Conservation (phyloP, 2,329 filamentous ascomycete species). For the Colletotrichum karsti region DNA sequence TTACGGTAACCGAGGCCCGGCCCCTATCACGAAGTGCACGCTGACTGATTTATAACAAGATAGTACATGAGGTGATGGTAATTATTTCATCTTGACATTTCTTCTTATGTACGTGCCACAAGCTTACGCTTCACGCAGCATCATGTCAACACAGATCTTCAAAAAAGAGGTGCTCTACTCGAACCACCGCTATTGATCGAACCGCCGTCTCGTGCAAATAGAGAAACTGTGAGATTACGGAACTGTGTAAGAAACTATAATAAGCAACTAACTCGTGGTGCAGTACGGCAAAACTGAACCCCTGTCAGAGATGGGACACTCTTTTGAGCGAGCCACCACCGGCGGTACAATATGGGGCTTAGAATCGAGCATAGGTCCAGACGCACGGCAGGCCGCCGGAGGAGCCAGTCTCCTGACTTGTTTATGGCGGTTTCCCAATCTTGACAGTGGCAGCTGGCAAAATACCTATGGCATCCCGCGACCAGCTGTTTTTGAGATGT, state of each 20-base stretch:
- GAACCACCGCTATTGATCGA: too few species aligned
- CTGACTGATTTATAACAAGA: too few species aligned
- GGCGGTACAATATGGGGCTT: background rate
- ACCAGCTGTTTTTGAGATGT: background rate
- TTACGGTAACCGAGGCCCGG: too few species aligned
- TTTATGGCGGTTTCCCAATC: too few species aligned
- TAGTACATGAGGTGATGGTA: background rate
- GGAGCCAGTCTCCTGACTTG: background rate
- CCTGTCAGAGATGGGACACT: background rate
- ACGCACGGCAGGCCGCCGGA: background rate
- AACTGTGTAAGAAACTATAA: too few species aligned
- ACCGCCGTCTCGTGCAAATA: background rate
- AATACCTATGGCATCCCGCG: too few species aligned
- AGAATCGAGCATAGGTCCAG: background rate
- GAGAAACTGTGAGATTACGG: background rate
- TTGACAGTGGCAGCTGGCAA: too few species aligned
- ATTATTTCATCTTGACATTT: too few species aligned
- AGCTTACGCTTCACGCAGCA: background rate
- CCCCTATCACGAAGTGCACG: too few species aligned
- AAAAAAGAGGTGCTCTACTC: too few species aligned
- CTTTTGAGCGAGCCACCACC: background rate
- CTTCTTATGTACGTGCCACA: too few species aligned
- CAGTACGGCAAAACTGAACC: background rate
- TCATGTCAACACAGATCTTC: background rate
- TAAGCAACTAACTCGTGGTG: too few species aligned